Evolutionary conservation across 2,329 filamentous ascomycete species (phyloP).

Genomic region (Botrytis fragariae): DNA sequence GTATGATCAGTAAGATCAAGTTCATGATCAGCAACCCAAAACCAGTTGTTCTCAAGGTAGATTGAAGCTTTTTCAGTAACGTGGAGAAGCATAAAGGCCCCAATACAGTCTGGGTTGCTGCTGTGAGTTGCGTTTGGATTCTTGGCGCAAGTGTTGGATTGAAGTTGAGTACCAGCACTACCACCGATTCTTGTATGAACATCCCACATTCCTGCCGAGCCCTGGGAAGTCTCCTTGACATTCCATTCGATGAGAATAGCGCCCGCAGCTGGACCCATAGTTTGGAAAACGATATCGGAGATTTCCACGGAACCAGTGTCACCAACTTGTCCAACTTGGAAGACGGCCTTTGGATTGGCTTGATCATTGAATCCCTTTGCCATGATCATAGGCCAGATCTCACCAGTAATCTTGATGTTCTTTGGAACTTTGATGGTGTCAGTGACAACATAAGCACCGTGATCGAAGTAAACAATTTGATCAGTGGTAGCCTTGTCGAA

Average conservation of each 20-base stretch:
- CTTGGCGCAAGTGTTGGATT: slow-evolving; percentile 73
- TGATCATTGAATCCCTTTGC: slow-evolving; percentile 79
- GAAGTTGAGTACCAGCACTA: slow-evolving; percentile 76
- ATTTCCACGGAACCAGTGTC: slow-evolving; percentile 82
- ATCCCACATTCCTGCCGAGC: slow-evolving; percentile 84
- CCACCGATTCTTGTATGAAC: slow-evolving; percentile 94
- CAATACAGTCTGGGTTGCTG: slow-evolving; percentile 67
- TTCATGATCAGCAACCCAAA: slow-evolving; percentile 89
- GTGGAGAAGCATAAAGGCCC: slow-evolving; percentile 69
- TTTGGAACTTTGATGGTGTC: slow-evolving; percentile 71
- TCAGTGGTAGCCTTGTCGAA: slow-evolving; percentile 65
- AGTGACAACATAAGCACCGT: slow-evolving; percentile 63
- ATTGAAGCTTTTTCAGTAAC: slow-evolving; percentile 60
- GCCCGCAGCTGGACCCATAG: slow-evolving; percentile 73
- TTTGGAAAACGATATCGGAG: slow-evolving; percentile 82
- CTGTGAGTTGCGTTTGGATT: slow-evolving; percentile 61
- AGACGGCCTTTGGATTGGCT: slow-evolving; percentile 75
- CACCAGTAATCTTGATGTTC: slow-evolving; percentile 83
- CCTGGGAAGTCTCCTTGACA: slow-evolving; percentile 63
- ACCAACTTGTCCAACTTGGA: slow-evolving; percentile 76
- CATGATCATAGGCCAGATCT: slow-evolving; percentile 89
- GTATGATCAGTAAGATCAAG: slow-evolving; percentile 71
- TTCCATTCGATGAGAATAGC: slow-evolving; percentile 94
- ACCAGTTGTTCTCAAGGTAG: slow-evolving; percentile 88
- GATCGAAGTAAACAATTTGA: slow-evolving; percentile 71